Base-by-base conservation (phyloP, 805 yeast genomes). In the Lachancea kluyveri region DNA sequence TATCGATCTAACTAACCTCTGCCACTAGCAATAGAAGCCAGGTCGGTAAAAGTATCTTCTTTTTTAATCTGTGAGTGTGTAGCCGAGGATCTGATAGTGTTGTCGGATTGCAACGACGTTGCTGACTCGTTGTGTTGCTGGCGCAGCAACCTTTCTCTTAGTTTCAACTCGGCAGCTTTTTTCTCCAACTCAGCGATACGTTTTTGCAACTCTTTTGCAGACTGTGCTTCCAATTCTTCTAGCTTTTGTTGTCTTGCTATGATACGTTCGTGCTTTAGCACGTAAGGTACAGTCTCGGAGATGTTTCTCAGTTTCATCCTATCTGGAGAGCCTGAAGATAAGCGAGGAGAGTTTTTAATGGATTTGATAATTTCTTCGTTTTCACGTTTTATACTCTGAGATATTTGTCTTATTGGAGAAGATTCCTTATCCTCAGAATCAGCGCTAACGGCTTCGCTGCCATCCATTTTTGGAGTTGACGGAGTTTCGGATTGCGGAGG, bases 241-340 rank as follows among this genome's bases (percentile, higher is more conserved):
- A 83, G 61, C 59, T 79, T 82, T 36, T 77, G 84, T 50, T 83
- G 88, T 55, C 83, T 77, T 31, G 80, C 79, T 42, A 76, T 59
- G 35, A 82, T 70, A 36, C 80, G 70, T 56, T 83, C 90, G 54
- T 82, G 90, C 52, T 84, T 72, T 40, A 83, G 62, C 20, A 81
- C 79, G 45, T 83, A 83, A n/a, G 94, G 94, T 15, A 83, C 84
- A 1, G 92, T 83, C 50, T 81, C 90, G 25, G 87, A 78, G 35
- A 83, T 76, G 50, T 78, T 82, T 51, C 94, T 68, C 42, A 83
- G 62, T 57, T 80, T 83, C 42, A 68, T 68, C 41, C 84, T 71
- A 31, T 70, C 70, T 24, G 62, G 61, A 6, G 45, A 35, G 21
- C 58, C 59, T 8, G 60, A 52, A 1, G 59, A 48, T 21, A 48